phyloP scores from a whole-genome alignment of 2,329 filamentous ascomycete genomes.

The Colletotrichum musae region DNA sequence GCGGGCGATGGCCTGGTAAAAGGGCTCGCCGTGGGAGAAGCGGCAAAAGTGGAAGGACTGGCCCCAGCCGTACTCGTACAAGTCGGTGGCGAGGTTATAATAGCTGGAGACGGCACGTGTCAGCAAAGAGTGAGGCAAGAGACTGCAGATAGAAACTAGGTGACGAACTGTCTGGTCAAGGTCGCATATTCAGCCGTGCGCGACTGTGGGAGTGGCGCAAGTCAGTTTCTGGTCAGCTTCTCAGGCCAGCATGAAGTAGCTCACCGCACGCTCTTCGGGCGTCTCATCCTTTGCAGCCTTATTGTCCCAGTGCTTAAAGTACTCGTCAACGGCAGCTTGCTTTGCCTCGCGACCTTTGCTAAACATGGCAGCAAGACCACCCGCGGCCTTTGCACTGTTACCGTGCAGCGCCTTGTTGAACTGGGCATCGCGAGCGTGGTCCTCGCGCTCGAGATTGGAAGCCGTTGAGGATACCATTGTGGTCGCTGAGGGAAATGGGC shows the following conservation, averaged over 20 bases:
- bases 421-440: constrained; percentile 87
- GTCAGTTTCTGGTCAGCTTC: constrained; percentile 15
- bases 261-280: constrained; percentile 77
- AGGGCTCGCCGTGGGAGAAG: constrained; percentile 86
- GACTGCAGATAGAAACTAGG: background rate
- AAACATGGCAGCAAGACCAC: constrained; percentile 85
- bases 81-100: constrained; percentile 91
- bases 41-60: constrained; percentile 96
- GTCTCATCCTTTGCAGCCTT: constrained; percentile 83
- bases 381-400: constrained; percentile 75
- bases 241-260: constrained; percentile 43
- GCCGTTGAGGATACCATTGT: constrained; percentile 61
- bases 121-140: background rate
- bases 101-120: constrained; percentile 68
- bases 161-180: constrained; percentile 82
- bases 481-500: constrained; percentile 45
- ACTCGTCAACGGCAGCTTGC: constrained; percentile 83
- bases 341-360: constrained; percentile 81
- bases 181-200: constrained; percentile 88
- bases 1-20: constrained; percentile 89
- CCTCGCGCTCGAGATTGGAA: constrained; percentile 80
- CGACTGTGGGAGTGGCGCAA: constrained; percentile 61
- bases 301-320: constrained; percentile 94
- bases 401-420: constrained; percentile 94
- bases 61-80: constrained; percentile 96